phyloP scores from a whole-genome alignment of 768 basidiomycete genomes.

The Tricholoma sp. region DNA sequence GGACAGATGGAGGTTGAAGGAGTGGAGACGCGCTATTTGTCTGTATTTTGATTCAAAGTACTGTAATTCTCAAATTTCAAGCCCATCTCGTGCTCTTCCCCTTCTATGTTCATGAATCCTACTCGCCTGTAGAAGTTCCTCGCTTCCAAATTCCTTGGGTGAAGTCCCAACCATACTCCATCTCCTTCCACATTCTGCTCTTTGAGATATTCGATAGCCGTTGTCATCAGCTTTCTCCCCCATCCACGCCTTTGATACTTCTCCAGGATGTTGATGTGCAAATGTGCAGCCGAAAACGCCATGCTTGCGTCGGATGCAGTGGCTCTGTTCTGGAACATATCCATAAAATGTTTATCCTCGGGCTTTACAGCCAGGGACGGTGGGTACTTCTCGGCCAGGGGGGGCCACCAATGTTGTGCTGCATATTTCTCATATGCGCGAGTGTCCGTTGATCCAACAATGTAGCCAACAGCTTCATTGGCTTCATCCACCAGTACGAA shows the following conservation, averaged over 20 bases:
- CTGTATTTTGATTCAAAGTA: conserved; percentile 5
- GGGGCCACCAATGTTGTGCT: conserved; percentile 61
- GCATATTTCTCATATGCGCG: conserved; percentile 55
- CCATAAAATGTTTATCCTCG: conserved; percentile 40
- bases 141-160: conserved; percentile 57
- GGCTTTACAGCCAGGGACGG: conserved; percentile 28
- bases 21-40: conserved; percentile 10
- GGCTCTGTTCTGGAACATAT: conserved; percentile 36
- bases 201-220: conserved; percentile 50
- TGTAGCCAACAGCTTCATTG: conserved; percentile 62
- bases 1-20: background rate
- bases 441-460: conserved; percentile 64
- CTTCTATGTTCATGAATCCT: conserved; percentile 56
- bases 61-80: conserved; percentile 42
- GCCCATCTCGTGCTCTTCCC: conserved; percentile 47
- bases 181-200: conserved; percentile 34
- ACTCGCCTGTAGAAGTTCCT: conserved; percentile 56
- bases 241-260: conserved; percentile 64
- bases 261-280: conserved; percentile 71
- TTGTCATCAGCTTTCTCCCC: conserved; percentile 59
- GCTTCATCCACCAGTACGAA: conserved; percentile 64
- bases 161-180: conserved; percentile 65
- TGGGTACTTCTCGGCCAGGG: conserved; percentile 52
- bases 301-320: conserved; percentile 49
- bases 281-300: conserved; percentile 64